Evolutionary conservation across 2,329 filamentous ascomycete genomes (phyloP).

Genomic region (Calonectria naviculata): DNA sequence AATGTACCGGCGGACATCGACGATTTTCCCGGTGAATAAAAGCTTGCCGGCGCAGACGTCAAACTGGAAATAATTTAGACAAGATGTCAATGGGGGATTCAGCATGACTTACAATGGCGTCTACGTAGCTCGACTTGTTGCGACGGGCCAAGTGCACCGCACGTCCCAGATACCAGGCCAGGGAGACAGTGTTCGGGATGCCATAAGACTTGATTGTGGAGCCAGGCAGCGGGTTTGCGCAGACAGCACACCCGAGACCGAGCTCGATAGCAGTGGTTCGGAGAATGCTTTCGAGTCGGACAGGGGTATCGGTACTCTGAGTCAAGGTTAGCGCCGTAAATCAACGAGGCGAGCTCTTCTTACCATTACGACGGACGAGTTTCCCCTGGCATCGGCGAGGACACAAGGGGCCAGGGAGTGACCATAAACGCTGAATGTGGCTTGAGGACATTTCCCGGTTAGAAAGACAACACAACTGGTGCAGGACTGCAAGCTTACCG

Average conservation of each 20-base stretch:
- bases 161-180: constrained; percentile 67
- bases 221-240: constrained; percentile 46
- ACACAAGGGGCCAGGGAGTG: constrained; percentile 49
- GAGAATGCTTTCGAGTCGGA: constrained; percentile 49
- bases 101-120: constrained; percentile 34
- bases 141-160: constrained; percentile 47
- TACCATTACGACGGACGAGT: constrained; percentile 46
- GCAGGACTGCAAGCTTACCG: constrained; percentile 25
- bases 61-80: constrained; percentile 27
- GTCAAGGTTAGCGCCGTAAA: not conserved
- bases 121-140: constrained; percentile 36
- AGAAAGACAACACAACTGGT: not conserved
- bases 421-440: constrained; percentile 52
- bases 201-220: constrained; percentile 46
- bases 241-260: constrained; percentile 50
- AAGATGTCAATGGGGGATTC: accelerated
- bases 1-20: constrained; percentile 51
- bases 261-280: constrained; percentile 51
- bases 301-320: constrained; percentile 47
- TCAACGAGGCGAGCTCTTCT: not conserved
- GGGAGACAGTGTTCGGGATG: constrained; percentile 58
- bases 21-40: constrained; percentile 53
- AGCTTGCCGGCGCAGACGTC: constrained; percentile 47
- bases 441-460: constrained; percentile 26
- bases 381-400: constrained; percentile 50